phyloP scores from a whole-genome alignment of 2,329 filamentous ascomycete genomes.

The Epichloe sibirici region DNA sequence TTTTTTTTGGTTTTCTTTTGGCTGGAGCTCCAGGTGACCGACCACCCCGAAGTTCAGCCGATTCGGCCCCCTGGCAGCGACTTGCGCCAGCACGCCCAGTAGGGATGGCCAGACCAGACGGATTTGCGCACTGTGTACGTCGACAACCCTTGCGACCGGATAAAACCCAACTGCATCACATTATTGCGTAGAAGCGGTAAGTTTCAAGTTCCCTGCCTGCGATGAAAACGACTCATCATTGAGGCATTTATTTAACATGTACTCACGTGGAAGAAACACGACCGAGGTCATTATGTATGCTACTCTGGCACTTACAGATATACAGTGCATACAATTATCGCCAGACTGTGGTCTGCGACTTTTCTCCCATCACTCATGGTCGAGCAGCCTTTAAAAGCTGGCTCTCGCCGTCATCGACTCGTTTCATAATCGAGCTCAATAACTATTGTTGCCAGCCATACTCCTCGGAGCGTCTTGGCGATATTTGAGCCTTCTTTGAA shows the following conservation, averaged over 20 bases:
- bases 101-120: not conserved
- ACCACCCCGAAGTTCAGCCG: slow-evolving; percentile 16
- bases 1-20: slow-evolving; percentile 14
- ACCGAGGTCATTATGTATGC: not conserved
- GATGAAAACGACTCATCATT: not conserved
- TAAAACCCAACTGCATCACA: not conserved
- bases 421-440: not conserved
- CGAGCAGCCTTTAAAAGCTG: not conserved
- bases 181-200: not conserved
- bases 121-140: not conserved
- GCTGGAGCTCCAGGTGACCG: slow-evolving; percentile 13
- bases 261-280: not conserved
- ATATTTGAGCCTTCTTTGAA: not conserved
- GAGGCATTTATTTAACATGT: not conserved
- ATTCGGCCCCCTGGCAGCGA: not conserved
- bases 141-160: not conserved
- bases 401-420: not conserved
- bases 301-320: not conserved
- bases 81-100: too few relatives aligned
- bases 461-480: not conserved
- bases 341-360: not conserved
- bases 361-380: not conserved
- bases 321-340: not conserved
- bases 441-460: not conserved
- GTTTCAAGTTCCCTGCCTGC: not conserved